Evolutionary conservation across 331 rosid genomes (phyloP), one percentile per base, ranked within the genome.

Genomic region (Saraca asoca): DNA sequence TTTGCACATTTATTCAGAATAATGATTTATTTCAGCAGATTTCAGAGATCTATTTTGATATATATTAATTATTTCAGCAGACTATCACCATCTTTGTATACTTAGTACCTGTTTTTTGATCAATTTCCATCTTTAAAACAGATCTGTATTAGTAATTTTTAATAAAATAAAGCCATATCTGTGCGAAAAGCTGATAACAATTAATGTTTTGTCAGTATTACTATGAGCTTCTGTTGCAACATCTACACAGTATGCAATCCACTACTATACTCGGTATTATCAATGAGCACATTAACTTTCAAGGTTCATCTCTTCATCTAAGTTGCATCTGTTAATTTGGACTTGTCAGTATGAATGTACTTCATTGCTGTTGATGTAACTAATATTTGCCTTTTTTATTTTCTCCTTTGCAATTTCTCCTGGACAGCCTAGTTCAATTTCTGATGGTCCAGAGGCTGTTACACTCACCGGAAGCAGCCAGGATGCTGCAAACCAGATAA

Each of bases 231-330:
- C 83, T 90, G 71, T 86, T 94, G 85, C 96, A 88, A 67, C 89
- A 86, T 85, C 86, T 90, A 41, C 95, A 81, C 76, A 85, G 77
- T 80, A 73, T 84, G 3, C 90, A 83, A 55, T 85, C 92, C 72
- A 88, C 95, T 63, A 86, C 87, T 14, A 75, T 90, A 74, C 96
- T 94, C 66, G 99, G 97, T 54, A 82, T 94, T 72, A 85, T 94
- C 81, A 94, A 90, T 68, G 97, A 86, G 79, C 97, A 78, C 68
- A 88, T 94, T 63, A 91, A 90, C 84, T 94, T 94, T 80, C 88
- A 80, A 85, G 96, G 99, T 90, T 76, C 67, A 20, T 31, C 81
- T 72, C 31, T 24, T 24, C 31, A 24, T 1, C 31, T 24, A 24
- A 24, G 31, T 24, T 1, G 31, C 31, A 56, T 66, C 44, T 58